Evolutionary conservation across 495 filamentous ascomycete species (phyloP), one percentile per base, ranked within the genome.

Genomic region (Talaromyces ruber): DNA sequence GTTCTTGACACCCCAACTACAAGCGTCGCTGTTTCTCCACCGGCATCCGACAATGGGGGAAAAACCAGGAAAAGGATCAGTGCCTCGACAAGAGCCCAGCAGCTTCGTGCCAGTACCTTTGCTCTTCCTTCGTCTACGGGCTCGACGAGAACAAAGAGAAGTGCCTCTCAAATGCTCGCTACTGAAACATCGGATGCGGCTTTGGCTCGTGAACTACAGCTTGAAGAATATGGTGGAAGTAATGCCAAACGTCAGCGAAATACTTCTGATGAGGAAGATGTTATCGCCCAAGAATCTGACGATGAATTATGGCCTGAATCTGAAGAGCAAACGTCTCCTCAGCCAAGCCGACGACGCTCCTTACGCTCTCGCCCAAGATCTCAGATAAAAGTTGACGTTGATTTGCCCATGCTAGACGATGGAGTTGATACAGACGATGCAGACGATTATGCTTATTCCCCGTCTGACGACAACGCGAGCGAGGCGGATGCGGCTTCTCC

Each of bases 1-100:
- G 86, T 84, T 28, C 86, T 83, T 66, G 85, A 85, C 47, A 96
- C 92, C 4, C 90, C 91, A 8, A 86, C 84, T 22, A 96, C 91
- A 12, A 94, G 90, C 69, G 80, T 84, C 63, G 75, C 78, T 28
- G 81, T 79, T 4, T 89, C 88, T 8, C 85, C 88, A 50, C 73
- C 64, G 7, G 78, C 75, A 60, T 71, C 74, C 3, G 67, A 75
- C 12, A 73, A 71, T 53, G n/a, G 59, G 9, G n/a, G 43, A 21
- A 50, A 68, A 18, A 26, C 68, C 6, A 70, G 67, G 32, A 66
- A 67, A 6, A 67, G 71, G 34, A 68, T 79, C 21, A 79, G 71
- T 68, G 73, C 76, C 34, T 71, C 77, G 37, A 66, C 68, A 26
- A 74, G 78, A 34, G 77, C 74, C 1, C 69, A 66, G 55, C 70